phyloP scores from a whole-genome alignment of 331 rosid species.

The Dryas integrifolia region DNA sequence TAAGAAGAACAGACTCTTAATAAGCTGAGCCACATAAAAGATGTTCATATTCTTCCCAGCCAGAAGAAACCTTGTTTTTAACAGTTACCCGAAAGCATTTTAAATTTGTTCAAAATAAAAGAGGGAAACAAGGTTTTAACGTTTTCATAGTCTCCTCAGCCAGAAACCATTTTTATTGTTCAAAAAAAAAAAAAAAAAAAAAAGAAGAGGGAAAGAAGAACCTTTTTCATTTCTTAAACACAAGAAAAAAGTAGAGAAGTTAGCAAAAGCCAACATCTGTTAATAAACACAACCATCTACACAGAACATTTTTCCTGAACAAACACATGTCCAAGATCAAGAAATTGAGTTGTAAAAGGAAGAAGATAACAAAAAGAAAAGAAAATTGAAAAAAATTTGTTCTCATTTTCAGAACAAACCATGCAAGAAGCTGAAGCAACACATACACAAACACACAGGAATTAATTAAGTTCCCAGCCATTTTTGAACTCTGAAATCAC shows the following conservation, averaged over 20 bases:
- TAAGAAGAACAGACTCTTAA: neutral
- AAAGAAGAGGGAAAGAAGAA: too few species aligned
- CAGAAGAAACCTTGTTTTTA: neutral
- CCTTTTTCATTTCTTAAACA: neutral
- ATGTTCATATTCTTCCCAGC: neutral
- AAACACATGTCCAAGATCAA: neutral
- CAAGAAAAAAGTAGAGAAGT: neutral
- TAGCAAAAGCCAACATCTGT: neutral
- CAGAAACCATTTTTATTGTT: neutral
- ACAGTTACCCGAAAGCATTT: neutral
- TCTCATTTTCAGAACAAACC: neutral
- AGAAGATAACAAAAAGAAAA: neutral
- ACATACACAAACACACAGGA: neutral
- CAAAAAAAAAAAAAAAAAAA: neutral
- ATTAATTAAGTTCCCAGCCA: neutral
- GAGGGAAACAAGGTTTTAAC: too few species aligned
- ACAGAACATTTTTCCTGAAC: neutral
- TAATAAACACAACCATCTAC: neutral
- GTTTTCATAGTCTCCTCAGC: neutral
- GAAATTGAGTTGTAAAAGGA: neutral
- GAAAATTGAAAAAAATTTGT: too few species aligned
- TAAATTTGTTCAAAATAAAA: neutral
- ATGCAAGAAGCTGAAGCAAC: constrained; percentile 6
- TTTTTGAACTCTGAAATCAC: neutral
- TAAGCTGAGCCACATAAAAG: too few species aligned